These are phyloP conservation scores for Cytospora piceicola DNA, from an alignment of 2,329 filamentous ascomycete species.

Conservation along the genomic window DNA sequence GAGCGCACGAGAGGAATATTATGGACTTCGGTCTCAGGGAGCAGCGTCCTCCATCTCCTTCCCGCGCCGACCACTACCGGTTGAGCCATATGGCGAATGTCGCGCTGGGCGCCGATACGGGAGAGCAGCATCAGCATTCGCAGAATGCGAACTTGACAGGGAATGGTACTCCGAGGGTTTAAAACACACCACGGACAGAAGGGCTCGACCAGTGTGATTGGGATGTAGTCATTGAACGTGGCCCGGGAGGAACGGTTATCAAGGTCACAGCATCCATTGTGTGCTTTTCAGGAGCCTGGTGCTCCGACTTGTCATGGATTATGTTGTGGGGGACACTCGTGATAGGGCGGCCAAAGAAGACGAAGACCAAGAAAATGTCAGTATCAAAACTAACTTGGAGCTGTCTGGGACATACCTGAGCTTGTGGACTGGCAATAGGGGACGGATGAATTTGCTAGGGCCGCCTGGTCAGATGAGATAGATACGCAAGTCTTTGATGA, in stretches of 20 bases:
- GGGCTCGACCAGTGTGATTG: no score
- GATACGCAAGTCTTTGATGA: not conserved
- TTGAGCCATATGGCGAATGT: slow-evolving; percentile 28
- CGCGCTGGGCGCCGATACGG: slow-evolving; percentile 19
- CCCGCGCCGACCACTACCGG: slow-evolving; percentile 25
- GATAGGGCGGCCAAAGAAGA: not conserved
- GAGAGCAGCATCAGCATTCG: slow-evolving; percentile 21
- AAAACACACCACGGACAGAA: not conserved
- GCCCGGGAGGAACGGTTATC: not conserved
- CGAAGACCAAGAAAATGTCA: not conserved
- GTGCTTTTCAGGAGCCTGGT: not conserved
- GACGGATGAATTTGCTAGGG: no score
- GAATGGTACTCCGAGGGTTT: slow-evolving; percentile 10
- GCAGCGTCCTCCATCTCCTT: slow-evolving; percentile 12
- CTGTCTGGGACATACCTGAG: not conserved
- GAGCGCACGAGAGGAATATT: slow-evolving; percentile 5
- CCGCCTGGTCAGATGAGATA: not conserved
- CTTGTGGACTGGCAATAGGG: not conserved
- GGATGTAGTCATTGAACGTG: no score
- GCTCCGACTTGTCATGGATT: not conserved
- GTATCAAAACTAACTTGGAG: not conserved
- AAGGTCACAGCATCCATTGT: not conserved
- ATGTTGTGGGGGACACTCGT: not conserved
- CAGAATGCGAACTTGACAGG: slow-evolving; percentile 6
- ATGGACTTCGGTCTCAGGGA: slow-evolving; percentile 22